Base-by-base conservation (phyloP, 441 rosid genomes). In the Flueggea neowawraea region DNA sequence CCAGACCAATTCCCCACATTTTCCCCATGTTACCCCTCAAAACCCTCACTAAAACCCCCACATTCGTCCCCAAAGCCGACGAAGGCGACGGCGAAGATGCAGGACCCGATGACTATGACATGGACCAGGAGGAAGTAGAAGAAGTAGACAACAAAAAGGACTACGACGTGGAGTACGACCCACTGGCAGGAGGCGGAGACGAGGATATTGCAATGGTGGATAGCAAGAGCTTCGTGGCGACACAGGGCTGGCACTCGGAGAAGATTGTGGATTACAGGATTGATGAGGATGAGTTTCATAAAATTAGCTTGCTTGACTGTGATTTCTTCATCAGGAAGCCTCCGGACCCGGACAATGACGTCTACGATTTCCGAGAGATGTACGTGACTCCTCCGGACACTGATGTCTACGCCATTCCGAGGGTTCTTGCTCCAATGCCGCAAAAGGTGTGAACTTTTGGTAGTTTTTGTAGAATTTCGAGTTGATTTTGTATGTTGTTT, bases 331-430 rank as follows among this genome's bases (percentile, higher is more conserved):
- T 93, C 57, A 75, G 98, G 78, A 90, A 85, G 69, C 95, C 98
- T 3, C 98, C 96, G 41, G 97, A 90, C 73, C 96, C 95, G 3
- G 98, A 93, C 60, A 74, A 85, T 52, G 92, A 90, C 74, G 98
- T 93, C 45, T 93, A 86, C 69, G 98, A 93, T 69, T 93, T 93
- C 77, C 79, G 96, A 56, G 97, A 90, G 97, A 93, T 90, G 98
- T 90, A 93, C 70, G 96, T 90, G 49, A 88, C 97, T 68, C 98
- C 98, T 16, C 97, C 98, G 0, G 97, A 93, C 75, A 88, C 85
- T 0, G 96, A 93, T 77, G 72, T 88, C 48, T 93, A 93, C 81
- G 79, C 96, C 10, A 85, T 90, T 52, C 98, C 97, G 0, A 85
- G 70, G 71, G 89, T 93, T 79, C 88, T 93, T 43, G 92, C 95